These are phyloP conservation scores for Gorgonomyces haynaldii DNA, from an alignment of 192 early-diverging fungal species.

Conservation along the genomic window DNA sequence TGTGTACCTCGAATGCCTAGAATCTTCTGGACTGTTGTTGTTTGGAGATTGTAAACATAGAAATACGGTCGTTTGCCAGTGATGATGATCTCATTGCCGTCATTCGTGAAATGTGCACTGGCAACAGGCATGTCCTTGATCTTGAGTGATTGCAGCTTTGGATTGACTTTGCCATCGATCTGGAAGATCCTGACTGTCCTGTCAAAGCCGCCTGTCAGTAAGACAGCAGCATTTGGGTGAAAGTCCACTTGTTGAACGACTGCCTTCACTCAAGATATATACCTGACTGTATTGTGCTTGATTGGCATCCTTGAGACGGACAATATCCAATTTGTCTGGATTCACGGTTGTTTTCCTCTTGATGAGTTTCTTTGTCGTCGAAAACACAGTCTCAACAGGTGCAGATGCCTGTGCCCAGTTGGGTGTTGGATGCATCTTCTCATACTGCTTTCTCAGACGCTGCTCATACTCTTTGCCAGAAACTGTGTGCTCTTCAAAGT, in stretches of 20 bases:
- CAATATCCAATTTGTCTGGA: constrained; percentile 45
- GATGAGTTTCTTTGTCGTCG: constrained; percentile 16
- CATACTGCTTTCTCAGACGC: constrained; percentile 73
- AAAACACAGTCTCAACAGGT: constrained; percentile 17
- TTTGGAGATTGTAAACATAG: constrained; percentile 77
- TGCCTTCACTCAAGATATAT: constrained; percentile 27
- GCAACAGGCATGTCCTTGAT: constrained; percentile 82
- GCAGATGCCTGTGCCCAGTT: constrained; percentile 55
- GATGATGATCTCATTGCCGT: constrained; percentile 62
- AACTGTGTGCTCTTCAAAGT: constrained; percentile 63
- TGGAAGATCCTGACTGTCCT: constrained; percentile 81
- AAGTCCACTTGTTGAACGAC: constrained; percentile 62
- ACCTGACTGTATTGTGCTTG: constrained; percentile 53
- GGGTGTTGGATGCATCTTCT: constrained; percentile 74
- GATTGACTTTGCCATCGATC: constrained; percentile 86
- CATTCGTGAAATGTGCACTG: constrained; percentile 60
- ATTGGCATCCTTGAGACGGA: constrained; percentile 69
- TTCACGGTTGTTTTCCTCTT: constrained; percentile 15
- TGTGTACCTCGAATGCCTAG: constrained; percentile 52
- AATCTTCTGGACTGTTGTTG: constrained; percentile 55
- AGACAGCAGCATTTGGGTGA: constrained; percentile 79
- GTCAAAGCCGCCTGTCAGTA: constrained; percentile 83
- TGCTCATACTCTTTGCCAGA: constrained; percentile 71
- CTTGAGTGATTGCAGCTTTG: constrained; percentile 78
- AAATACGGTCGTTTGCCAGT: constrained; percentile 70